Percentiles rank a stretch among this genome's conserved stretches.
Conservation (phyloP, 2,329 filamentous ascomycete species). For the Cyclaneusma minus region DNA sequence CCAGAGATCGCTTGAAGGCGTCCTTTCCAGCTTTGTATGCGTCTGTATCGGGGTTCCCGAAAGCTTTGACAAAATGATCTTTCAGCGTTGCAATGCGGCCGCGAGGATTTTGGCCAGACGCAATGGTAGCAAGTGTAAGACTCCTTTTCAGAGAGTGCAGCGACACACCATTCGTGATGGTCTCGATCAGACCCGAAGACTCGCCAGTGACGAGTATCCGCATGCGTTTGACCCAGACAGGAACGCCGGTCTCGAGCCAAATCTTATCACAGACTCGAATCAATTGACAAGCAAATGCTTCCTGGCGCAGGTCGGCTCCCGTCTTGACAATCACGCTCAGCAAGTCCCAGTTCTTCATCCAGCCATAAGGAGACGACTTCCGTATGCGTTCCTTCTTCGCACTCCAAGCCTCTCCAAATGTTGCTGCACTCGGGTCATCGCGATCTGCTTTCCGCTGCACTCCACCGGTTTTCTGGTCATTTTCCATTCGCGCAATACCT, state of each 20-base stretch:
- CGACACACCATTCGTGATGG: constrained; percentile 79
- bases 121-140: constrained; percentile 60
- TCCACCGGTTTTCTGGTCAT: constrained; percentile 74
- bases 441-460: constrained; percentile 68
- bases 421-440: constrained; percentile 72
- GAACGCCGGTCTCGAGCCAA: constrained; percentile 57
- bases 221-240: constrained; percentile 85
- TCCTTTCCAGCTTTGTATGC: constrained; percentile 58
- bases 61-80: constrained; percentile 70
- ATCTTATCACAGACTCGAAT: constrained; percentile 72
- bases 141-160: constrained; percentile 73
- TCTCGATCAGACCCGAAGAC: constrained; percentile 72
- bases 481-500: constrained; percentile 74
- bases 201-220: constrained; percentile 75
- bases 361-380: constrained; percentile 70
- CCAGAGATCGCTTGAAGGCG: constrained; percentile 67
- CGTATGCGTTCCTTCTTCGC: constrained; percentile 73
- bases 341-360: constrained; percentile 83
- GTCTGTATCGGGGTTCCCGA: constrained; percentile 54
- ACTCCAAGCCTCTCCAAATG: constrained; percentile 77
- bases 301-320: constrained; percentile 66
- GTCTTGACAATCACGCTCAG: constrained; percentile 82
- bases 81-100: constrained; percentile 65
- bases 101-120: constrained; percentile 55
- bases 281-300: constrained; percentile 75